Percentiles rank a stretch among this genome's conserved stretches.
phyloP scores from a whole-genome alignment of 2,329 filamentous ascomycete genomes.

The Ophiocordyceps camponoti-rufipedis region DNA sequence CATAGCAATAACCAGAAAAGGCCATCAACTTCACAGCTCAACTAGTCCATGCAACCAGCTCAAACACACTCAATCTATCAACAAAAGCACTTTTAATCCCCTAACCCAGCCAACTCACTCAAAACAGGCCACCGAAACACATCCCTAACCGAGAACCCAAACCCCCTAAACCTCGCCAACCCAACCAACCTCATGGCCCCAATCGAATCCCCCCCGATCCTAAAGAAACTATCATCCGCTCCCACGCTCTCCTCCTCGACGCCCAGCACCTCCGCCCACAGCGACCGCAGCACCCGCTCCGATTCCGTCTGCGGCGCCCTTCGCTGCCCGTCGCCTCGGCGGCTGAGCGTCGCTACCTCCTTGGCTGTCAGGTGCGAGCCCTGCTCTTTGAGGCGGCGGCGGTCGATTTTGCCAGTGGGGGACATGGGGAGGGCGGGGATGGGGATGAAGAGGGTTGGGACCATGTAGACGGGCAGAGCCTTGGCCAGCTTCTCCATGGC shows the following conservation, averaged over 20 bases:
- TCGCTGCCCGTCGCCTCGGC: not conserved
- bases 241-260: not conserved
- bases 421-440: slow-evolving; percentile 1
- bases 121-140: not conserved
- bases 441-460: slow-evolving; percentile 1
- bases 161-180: not conserved
- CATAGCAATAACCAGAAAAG: too few species aligned
- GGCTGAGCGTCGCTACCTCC: not conserved
- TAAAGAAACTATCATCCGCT: slow-evolving; percentile 3
- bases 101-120: not conserved
- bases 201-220: slow-evolving; percentile 4
- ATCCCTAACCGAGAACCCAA: not conserved
- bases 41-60: too few species aligned
- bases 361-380: not conserved
- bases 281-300: not conserved
- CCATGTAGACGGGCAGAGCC: slow-evolving; percentile 3
- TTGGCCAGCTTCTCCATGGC: not conserved
- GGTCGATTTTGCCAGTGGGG: slow-evolving; percentile 1
- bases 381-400: not conserved
- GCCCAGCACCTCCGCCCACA: slow-evolving; percentile 1
- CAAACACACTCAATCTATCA: too few species aligned
- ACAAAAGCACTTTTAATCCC: too few species aligned
- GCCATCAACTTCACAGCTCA: too few species aligned
- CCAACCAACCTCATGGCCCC: slow-evolving; percentile 2
- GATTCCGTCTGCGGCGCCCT: not conserved